A percentile compares a stretch with the other conserved stretches of the same genome.
These are phyloP conservation scores for Boletales sp. DNA, from an alignment of 768 basidiomycete species.

Conservation along the genomic window DNA sequence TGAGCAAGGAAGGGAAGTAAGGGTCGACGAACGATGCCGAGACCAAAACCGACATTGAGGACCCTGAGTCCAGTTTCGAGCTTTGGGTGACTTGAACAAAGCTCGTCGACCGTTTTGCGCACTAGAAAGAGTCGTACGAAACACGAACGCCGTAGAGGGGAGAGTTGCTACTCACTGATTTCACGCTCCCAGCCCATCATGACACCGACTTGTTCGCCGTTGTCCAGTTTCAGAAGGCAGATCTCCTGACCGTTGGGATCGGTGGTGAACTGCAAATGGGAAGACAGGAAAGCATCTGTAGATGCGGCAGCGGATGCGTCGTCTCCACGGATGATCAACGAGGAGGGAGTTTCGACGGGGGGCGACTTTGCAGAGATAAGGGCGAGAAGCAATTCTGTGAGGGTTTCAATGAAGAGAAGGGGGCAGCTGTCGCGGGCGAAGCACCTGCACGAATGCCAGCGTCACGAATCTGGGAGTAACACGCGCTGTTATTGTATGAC, in stretches of 20 bases:
- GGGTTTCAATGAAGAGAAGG: constrained; percentile 5
- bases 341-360: constrained; percentile 20
- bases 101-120: constrained; percentile 67
- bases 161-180: constrained; percentile 52
- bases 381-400: constrained; percentile 66
- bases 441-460: constrained; percentile 89
- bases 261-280: constrained; percentile 60
- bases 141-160: neutral
- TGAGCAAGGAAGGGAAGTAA: neutral
- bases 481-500: constrained; percentile 72
- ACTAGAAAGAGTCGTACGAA: constrained; percentile 41
- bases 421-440: constrained; percentile 9
- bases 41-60: constrained; percentile 90
- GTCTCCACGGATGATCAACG: constrained; percentile 42
- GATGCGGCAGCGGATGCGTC: constrained; percentile 61
- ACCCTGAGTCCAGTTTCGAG: constrained; percentile 51
- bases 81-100: constrained; percentile 55
- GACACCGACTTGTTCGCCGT: constrained; percentile 81
- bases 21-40: constrained; percentile 69
- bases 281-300: constrained; percentile 65
- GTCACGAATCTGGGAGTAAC: constrained; percentile 81
- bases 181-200: constrained; percentile 99
- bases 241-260: constrained; percentile 81
- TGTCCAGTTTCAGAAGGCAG: constrained; percentile 61
- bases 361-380: constrained; percentile 50